Conservation (phyloP, 805 yeast genomes). For the Kluyveromyces lactis region DNA sequence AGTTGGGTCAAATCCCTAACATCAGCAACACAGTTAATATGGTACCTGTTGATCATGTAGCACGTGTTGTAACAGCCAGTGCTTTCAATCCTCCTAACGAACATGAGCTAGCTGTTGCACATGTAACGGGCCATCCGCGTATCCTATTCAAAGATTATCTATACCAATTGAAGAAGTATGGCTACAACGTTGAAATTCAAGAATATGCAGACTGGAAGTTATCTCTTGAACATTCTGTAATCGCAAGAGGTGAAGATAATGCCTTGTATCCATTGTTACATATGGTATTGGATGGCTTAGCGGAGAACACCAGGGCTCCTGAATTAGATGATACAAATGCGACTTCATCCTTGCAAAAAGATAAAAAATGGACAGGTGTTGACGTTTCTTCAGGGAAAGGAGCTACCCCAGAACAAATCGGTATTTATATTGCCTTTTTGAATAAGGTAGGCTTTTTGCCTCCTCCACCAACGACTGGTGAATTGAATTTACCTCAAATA, state of each 20-base stretch:
- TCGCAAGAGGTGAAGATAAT: constrained; percentile 63
- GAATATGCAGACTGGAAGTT: constrained; percentile 77
- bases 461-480: constrained; percentile 41
- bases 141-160: constrained; percentile 70
- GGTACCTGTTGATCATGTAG: constrained; percentile 98
- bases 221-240: constrained; percentile 67
- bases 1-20: constrained; percentile 78
- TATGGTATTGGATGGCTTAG: constrained; percentile 87
- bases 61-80: constrained; percentile 77
- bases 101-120: constrained; percentile 62
- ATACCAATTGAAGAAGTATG: constrained; percentile 55
- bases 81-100: constrained; percentile 64
- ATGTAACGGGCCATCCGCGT: constrained; percentile 97
- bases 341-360: constrained; percentile 53
- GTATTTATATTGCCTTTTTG: constrained; percentile 73
- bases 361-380: constrained; percentile 52
- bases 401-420: constrained; percentile 57
- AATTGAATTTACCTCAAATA: constrained; percentile 45
- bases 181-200: constrained; percentile 54
- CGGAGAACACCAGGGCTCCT: constrained; percentile 88
- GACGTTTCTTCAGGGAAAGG: constrained; percentile 70
- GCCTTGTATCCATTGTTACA: constrained; percentile 91
- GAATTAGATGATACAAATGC: constrained; percentile 88
- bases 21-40: constrained; percentile 84
- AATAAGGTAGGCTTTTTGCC: constrained; percentile 74